phyloP scores from a whole-genome alignment of 352 stramenopile genomes.

The Albugo laibachii region DNA sequence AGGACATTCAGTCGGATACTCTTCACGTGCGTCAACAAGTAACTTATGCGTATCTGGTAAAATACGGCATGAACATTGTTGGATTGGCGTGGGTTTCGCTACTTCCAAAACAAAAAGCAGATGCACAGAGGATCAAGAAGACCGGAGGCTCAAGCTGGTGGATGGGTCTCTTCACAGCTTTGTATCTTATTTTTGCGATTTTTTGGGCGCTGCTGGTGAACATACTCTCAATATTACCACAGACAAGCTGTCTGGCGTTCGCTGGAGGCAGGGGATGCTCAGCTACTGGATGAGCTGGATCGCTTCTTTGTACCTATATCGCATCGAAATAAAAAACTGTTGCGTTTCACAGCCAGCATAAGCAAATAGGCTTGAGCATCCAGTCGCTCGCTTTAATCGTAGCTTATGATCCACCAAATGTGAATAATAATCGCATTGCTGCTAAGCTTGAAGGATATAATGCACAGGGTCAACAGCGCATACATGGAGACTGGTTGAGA shows the following conservation, averaged over 20 bases:
- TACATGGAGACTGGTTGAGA: no score
- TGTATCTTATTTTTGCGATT: constrained; percentile 4
- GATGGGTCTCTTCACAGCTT: constrained; percentile 2
- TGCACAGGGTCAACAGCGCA: no score
- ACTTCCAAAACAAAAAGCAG: constrained; percentile 26
- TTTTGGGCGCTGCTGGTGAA: constrained; percentile 12
- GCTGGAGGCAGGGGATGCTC: constrained; percentile 16
- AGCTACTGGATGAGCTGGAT: not conserved
- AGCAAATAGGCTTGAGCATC: no score
- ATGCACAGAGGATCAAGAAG: constrained; percentile 21
- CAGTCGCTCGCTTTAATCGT: no score
- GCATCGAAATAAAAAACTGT: no score
- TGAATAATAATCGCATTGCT: no score
- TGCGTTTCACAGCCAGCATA: no score
- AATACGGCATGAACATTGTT: constrained; percentile 21
- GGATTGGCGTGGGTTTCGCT: constrained; percentile 23
- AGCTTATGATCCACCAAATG: no score
- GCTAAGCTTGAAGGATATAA: no score
- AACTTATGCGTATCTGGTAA: constrained; percentile 18
- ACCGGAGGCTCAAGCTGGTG: constrained; percentile 6
- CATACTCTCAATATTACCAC: constrained; percentile 23
- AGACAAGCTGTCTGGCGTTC: constrained; percentile 44
- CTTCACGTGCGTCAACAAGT: constrained; percentile 15
- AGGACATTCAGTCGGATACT: constrained; percentile 17
- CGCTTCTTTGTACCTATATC: no score